Conservation (phyloP, 148 eudicot species). For the Nepenthes gracilis region DNA sequence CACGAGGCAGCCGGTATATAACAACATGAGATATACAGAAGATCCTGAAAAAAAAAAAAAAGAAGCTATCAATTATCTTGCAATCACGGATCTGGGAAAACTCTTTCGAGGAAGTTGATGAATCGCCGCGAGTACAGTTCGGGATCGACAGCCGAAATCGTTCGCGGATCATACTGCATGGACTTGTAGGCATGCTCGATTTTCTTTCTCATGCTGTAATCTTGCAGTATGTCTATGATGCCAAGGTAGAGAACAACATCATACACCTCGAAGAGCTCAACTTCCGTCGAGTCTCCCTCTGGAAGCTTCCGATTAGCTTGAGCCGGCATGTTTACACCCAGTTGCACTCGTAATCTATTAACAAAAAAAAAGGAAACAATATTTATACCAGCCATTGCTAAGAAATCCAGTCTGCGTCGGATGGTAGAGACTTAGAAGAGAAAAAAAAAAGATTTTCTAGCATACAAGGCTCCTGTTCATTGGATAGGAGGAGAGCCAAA, state of each 20-base stretch:
- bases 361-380: not conserved
- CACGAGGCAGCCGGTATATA: too few relatives aligned
- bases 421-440: too few relatives aligned
- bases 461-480: too few relatives aligned
- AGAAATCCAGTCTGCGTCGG: too few relatives aligned
- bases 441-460: too few relatives aligned
- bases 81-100: constrained; percentile 34
- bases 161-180: constrained; percentile 41
- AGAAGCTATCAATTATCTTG: too few relatives aligned
- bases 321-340: constrained; percentile 98
- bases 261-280: constrained; percentile 84
- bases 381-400: not conserved
- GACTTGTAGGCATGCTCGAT: constrained; percentile 70
- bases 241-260: constrained; percentile 96
- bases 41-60: too few relatives aligned
- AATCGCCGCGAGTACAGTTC: constrained; percentile 61
- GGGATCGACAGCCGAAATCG: constrained; percentile 71
- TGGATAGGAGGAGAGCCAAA: too few relatives aligned
- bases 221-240: constrained; percentile 80
- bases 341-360: constrained; percentile 72
- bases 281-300: constrained; percentile 43
- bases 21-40: too few relatives aligned
- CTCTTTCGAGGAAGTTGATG: constrained; percentile 50
- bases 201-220: constrained; percentile 74
- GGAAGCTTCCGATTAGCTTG: constrained; percentile 54